These are phyloP conservation scores for Lecanicillium sp. DNA, from an alignment of 2,329 filamentous ascomycete genomes.

Conservation along the genomic window DNA sequence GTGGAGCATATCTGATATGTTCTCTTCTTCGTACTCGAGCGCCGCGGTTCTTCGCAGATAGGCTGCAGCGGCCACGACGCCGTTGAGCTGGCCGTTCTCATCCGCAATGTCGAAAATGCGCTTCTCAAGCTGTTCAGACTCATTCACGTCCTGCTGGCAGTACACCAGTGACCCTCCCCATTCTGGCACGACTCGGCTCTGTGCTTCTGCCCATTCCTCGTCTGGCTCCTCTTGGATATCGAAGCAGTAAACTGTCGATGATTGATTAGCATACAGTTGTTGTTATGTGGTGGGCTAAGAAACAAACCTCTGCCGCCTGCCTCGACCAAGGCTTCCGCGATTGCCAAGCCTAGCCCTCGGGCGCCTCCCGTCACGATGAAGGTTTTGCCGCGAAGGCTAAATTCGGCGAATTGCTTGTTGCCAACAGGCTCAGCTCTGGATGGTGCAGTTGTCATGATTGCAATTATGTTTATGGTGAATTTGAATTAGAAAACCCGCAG, in stretches of 20 bases:
- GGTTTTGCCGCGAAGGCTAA: slow-evolving; percentile 61
- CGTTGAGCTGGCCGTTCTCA: slow-evolving; percentile 57
- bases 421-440: slow-evolving; percentile 19
- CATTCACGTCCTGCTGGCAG: slow-evolving; percentile 60
- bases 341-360: slow-evolving; percentile 65
- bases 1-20: slow-evolving; percentile 57
- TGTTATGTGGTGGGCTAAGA: neutral
- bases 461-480: no score
- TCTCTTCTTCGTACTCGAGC: slow-evolving; percentile 55
- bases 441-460: neutral
- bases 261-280: neutral
- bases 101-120: slow-evolving; percentile 55
- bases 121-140: slow-evolving; percentile 52
- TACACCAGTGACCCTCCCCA: slow-evolving; percentile 61
- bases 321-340: slow-evolving; percentile 68
- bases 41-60: slow-evolving; percentile 63
- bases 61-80: slow-evolving; percentile 63
- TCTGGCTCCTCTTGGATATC: slow-evolving; percentile 45
- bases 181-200: slow-evolving; percentile 54
- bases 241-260: slow-evolving; percentile 46
- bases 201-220: slow-evolving; percentile 54
- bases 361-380: slow-evolving; percentile 67
- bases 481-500: no score
- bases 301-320: slow-evolving; percentile 60
- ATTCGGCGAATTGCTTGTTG: slow-evolving; percentile 52